phyloP scores from a whole-genome alignment of 495 filamentous ascomycete species.

The Penicillium pulvis region DNA sequence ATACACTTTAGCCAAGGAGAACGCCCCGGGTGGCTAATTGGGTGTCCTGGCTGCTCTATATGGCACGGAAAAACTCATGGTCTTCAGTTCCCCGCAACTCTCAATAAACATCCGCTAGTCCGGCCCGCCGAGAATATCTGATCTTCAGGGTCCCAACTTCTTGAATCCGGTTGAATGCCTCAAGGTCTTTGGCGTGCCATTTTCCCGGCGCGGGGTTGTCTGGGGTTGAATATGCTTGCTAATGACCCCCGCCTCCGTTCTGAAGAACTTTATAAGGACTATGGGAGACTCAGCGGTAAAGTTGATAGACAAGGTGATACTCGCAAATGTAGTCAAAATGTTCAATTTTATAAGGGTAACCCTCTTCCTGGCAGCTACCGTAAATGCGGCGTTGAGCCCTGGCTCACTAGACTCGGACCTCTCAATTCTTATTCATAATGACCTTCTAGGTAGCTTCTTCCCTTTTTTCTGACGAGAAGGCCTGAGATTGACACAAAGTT shows the following conservation, averaged over 20 bases:
- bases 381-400: constrained; percentile 17
- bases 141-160: not conserved
- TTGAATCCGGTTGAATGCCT: not conserved
- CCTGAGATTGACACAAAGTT: not conserved
- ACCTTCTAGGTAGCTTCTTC: constrained; percentile 15
- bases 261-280: not conserved
- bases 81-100: not conserved
- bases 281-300: not conserved
- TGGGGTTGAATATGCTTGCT: constrained; percentile 6
- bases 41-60: not conserved
- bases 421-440: constrained; percentile 30
- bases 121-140: not conserved
- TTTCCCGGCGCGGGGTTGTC: constrained; percentile 22
- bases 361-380: constrained; percentile 9
- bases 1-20: not conserved
- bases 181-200: constrained; percentile 4
- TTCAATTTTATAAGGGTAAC: not conserved
- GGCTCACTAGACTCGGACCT: constrained; percentile 18
- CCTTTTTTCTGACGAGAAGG: not conserved
- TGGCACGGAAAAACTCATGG: not conserved
- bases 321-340: constrained; percentile 2
- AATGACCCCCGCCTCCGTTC: not conserved
- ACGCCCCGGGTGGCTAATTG: not conserved
- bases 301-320: not conserved
- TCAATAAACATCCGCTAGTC: not conserved